Evolutionary conservation across 345 rosid genomes (phyloP).

Genomic region (Kernera saxatilis): DNA sequence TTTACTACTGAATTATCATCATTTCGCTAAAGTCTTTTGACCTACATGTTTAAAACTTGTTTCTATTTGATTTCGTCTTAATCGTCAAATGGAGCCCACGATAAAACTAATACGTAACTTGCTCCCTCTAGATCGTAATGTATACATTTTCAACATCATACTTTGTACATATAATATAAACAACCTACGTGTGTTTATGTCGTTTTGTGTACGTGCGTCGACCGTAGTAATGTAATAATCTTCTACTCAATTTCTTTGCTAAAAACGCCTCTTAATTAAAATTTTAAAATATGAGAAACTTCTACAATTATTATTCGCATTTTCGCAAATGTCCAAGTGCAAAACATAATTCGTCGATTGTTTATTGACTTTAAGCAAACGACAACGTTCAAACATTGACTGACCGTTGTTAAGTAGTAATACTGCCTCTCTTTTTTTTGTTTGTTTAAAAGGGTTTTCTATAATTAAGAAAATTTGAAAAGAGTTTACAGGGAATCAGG

Average conservation of each 20-base stretch:
- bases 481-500: no score
- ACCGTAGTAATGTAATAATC: not conserved
- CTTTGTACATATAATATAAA: not conserved
- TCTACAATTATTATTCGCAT: not conserved
- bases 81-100: constrained; percentile 1
- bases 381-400: not conserved
- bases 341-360: not conserved
- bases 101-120: constrained; percentile 11
- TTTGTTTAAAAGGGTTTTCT: no score
- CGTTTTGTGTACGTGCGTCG: constrained; percentile 20
- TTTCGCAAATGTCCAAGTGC: not conserved
- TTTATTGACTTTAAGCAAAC: not conserved
- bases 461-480: no score
- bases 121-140: not conserved
- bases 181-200: constrained; percentile 5
- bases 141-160: constrained; percentile 1
- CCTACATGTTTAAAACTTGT: no score
- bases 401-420: not conserved
- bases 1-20: no score
- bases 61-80: no score
- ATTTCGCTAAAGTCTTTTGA: no score
- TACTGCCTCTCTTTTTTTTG: no score
- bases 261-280: not conserved
- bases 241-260: constrained; percentile 1
- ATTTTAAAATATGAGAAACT: not conserved